phyloP scores from a whole-genome alignment of 805 yeast genomes.

The Schwanniomyces sp. region DNA sequence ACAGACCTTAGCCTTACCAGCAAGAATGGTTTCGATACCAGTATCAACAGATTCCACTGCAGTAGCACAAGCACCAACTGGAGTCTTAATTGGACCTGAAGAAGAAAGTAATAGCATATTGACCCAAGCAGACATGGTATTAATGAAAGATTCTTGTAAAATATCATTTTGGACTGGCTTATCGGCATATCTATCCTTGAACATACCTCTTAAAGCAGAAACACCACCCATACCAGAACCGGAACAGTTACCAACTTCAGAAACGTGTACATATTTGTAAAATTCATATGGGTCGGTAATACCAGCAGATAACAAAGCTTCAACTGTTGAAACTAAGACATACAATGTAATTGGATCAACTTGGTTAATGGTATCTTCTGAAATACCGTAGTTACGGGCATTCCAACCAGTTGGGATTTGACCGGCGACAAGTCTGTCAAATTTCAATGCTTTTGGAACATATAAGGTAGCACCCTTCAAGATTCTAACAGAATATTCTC shows the following conservation, averaged over 20 bases:
- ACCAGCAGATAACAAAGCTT: constrained; percentile 93
- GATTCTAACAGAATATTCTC: constrained; percentile 87
- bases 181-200: constrained; percentile 90
- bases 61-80: constrained; percentile 99
- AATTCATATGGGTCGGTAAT: constrained; percentile 97
- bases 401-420: constrained; percentile 99
- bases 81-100: constrained; percentile 98
- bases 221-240: constrained; percentile 99
- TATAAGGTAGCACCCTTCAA: constrained; percentile 89
- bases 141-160: constrained; percentile 96
- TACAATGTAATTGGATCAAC: constrained; percentile 95
- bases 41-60: constrained; percentile 96
- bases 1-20: constrained; percentile 94
- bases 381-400: constrained; percentile 90
- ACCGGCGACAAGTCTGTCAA: constrained; percentile 80
- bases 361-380: constrained; percentile 89
- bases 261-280: constrained; percentile 96
- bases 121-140: constrained; percentile 99
- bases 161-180: constrained; percentile 96
- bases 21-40: constrained; percentile 90
- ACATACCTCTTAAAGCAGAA: constrained; percentile 95
- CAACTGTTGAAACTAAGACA: constrained; percentile 91
- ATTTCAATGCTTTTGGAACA: constrained; percentile 84
- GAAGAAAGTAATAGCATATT: constrained; percentile 96
- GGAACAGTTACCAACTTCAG: constrained; percentile 98